Base-by-base conservation (phyloP, 768 basidiomycete species). In the Lactarius deliciosus region DNA sequence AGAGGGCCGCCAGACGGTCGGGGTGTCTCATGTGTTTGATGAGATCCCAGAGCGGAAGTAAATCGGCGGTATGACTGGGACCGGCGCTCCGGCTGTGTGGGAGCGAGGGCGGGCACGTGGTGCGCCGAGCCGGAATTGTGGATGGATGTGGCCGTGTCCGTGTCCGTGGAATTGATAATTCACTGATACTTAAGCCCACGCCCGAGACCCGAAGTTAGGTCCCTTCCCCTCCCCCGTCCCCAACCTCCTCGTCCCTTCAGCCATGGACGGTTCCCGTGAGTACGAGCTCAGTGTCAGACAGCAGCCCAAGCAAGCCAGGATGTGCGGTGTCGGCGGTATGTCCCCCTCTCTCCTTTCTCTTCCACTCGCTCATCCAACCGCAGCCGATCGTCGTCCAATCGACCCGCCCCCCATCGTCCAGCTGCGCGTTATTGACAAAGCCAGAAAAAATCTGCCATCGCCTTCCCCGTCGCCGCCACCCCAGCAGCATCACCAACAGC, bases 381-480 rank as follows among this genome's bases (percentile, higher is more conserved):
- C 78, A 91, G 94, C 93, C 63, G 96, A 96, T 82, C 85, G 95
- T n/a, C 83, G 95, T 43, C 95, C 96, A 2, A 94, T 98, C 74
- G 95, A 98, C 81, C 96, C 96, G 0, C 94, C 95, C 1, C 95
- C 96, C 20, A 95, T 98, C 78, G 88, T 98, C n/a, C 94, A 96
- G 76, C 86, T 98, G 9, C 87, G 90, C 63, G 92, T 97, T 63
- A 81, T 92, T 71, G 90, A 94, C 78, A 87, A 85, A 10, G 72
- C 78, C 32, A 74, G 76, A 38, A 79, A 75, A 34, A 74, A 74
- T 30, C 20, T 69, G 1, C 69, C 72, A 32, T 72, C 67, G 30
- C 63, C 71, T 13, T 69, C 69, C 15, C 70, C 70, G 1, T 70
- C 68, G 6, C 67, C 72, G 10, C 65, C 69, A 18, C 64, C 66